Percentiles rank a stretch among this genome's conserved stretches.
These are phyloP conservation scores for Solanum raphanifolium DNA, from an alignment of 257 asterid genomes.

Conservation along the genomic window DNA sequence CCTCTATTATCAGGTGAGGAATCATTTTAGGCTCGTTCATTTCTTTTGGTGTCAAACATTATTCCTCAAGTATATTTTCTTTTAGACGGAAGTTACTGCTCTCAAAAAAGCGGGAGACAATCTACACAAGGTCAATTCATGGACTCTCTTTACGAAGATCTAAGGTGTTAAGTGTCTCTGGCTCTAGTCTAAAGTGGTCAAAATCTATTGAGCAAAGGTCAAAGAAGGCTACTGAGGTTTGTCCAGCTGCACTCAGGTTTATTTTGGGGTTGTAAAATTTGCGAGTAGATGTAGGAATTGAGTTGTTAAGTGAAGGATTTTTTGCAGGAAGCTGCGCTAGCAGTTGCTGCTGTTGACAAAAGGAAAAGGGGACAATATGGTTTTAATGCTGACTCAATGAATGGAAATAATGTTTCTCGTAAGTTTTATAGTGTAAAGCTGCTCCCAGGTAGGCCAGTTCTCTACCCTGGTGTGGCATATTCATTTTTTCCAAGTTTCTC, in stretches of 20 bases:
- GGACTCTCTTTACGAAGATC: conserved; percentile 84
- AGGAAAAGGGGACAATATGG: conserved; percentile 47
- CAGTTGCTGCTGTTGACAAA: conserved; percentile 68
- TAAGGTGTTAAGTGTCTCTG: conserved; percentile 65
- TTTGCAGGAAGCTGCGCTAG: conserved; percentile 69
- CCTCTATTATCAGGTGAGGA: conserved; percentile 47
- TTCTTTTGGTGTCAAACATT: neutral
- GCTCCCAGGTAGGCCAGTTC: conserved; percentile 65
- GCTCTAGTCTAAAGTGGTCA: conserved; percentile 90
- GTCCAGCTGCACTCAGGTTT: conserved; percentile 15
- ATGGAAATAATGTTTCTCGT: conserved; percentile 66
- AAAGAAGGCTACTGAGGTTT: conserved; percentile 72
- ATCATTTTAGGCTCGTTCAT: conserved; percentile 7
- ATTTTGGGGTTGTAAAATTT: neutral
- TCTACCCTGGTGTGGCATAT: conserved; percentile 73
- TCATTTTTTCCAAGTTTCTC: neutral
- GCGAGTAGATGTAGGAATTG: neutral
- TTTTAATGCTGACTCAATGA: conserved; percentile 31
- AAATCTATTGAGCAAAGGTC: conserved; percentile 80
- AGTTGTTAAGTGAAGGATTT: neutral
- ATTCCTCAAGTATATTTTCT: neutral
- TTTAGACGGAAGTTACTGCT: conserved; percentile 58
- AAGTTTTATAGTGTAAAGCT: conserved; percentile 69
- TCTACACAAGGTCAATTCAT: conserved; percentile 67
- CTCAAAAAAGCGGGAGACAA: conserved; percentile 68